Evolutionary conservation across 441 rosid genomes (phyloP).

Genomic region (Dalechampia spathulata): DNA sequence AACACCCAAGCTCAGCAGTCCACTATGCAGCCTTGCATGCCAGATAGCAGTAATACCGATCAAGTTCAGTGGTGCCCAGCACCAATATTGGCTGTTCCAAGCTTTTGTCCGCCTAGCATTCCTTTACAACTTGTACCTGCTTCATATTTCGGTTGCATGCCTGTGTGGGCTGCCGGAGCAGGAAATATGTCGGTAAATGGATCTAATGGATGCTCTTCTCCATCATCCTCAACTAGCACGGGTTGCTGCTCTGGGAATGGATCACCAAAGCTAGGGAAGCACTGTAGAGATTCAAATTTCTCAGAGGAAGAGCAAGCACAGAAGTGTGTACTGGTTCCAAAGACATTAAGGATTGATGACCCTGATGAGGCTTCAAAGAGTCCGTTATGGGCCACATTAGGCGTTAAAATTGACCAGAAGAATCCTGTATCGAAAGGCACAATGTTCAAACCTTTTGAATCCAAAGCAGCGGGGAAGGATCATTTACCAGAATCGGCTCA

Average conservation of each 20-base stretch:
- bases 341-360: conserved; percentile 48
- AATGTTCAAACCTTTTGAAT: conserved; percentile 23
- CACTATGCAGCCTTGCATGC: conserved; percentile 19
- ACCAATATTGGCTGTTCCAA: conserved; percentile 49
- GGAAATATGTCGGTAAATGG: conserved; percentile 24
- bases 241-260: conserved; percentile 40
- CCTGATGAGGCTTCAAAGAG: conserved; percentile 45
- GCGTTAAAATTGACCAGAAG: conserved; percentile 31
- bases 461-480: conserved; percentile 31
- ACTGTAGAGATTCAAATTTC: conserved; percentile 40
- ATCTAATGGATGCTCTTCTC: conserved; percentile 38
- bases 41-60: conserved; percentile 17
- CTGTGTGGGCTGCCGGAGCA: conserved; percentile 30
- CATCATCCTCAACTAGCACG: conserved; percentile 40
- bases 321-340: conserved; percentile 40
- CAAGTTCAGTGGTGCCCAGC: conserved; percentile 47
- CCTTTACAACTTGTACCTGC: conserved; percentile 55
- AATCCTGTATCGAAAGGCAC: conserved; percentile 20
- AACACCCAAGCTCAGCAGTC: conserved; percentile 23
- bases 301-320: conserved; percentile 34
- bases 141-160: conserved; percentile 49
- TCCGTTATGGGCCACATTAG: conserved; percentile 43
- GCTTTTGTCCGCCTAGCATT: conserved; percentile 42
- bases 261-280: conserved; percentile 61
- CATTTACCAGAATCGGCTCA: conserved; percentile 21